Percentiles rank a stretch among this genome's conserved stretches.
Evolutionary conservation across 2,329 filamentous ascomycete genomes (phyloP).

Genomic region (Fusarium tupiense): DNA sequence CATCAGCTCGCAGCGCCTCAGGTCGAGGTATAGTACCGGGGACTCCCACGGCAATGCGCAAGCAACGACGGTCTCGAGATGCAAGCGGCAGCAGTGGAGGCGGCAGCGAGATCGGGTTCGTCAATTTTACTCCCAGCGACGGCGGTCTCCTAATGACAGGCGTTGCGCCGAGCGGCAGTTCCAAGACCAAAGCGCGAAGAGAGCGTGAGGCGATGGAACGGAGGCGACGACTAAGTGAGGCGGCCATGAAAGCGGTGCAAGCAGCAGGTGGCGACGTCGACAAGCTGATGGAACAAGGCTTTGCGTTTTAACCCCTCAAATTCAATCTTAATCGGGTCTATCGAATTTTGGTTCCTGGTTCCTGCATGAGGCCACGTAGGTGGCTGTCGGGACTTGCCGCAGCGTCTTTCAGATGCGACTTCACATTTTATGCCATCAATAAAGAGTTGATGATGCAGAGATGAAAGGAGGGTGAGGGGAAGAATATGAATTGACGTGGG

Average conservation of each 20-base stretch:
- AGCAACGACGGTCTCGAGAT: slow-evolving; percentile 52
- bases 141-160: slow-evolving; percentile 82
- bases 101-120: slow-evolving; percentile 68
- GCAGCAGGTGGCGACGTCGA: slow-evolving; percentile 76
- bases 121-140: slow-evolving; percentile 90
- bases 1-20: slow-evolving; percentile 50
- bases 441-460: not conserved
- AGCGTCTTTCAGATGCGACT: not conserved
- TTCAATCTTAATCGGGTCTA: not conserved
- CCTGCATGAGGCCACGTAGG: slow-evolving; percentile 23
- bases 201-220: slow-evolving; percentile 89
- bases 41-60: slow-evolving; percentile 53
- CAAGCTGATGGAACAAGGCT: slow-evolving; percentile 61
- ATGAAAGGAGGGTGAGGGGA: not conserved
- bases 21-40: slow-evolving; percentile 51
- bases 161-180: slow-evolving; percentile 89
- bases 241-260: slow-evolving; percentile 73
- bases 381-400: slow-evolving; percentile 16
- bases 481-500: not conserved
- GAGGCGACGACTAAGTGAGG: slow-evolving; percentile 73
- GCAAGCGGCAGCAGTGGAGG: slow-evolving; percentile 44
- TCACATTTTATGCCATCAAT: not conserved
- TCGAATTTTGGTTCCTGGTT: slow-evolving; percentile 16
- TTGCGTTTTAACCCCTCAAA: slow-evolving; percentile 50
- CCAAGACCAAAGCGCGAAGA: slow-evolving; percentile 92